Evolutionary conservation across 2,329 filamentous ascomycete genomes (phyloP).

Genomic region (Colletotrichum liriopes): DNA sequence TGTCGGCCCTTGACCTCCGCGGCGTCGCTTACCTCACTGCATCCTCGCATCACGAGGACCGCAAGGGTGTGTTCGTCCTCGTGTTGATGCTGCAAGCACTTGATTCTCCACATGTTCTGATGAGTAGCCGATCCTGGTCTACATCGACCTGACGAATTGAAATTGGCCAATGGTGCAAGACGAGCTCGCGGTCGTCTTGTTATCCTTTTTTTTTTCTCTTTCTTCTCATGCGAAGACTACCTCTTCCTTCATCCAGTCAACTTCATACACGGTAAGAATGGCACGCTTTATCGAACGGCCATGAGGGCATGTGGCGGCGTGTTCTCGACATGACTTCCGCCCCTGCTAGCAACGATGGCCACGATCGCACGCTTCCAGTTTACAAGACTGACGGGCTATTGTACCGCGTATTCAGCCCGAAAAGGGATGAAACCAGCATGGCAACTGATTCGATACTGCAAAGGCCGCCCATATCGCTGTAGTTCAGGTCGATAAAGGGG

Average conservation of each 20-base stretch:
- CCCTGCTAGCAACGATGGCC: not conserved
- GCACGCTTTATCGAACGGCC: not conserved
- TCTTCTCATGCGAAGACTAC: not conserved
- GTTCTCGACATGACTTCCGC: not conserved
- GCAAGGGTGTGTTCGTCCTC: constrained; percentile 8
- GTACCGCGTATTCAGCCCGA: not conserved
- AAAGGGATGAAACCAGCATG: not conserved
- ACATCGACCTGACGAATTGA: not conserved
- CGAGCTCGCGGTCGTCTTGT: not conserved
- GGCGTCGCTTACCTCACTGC: constrained; percentile 13
- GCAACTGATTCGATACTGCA: not conserved
- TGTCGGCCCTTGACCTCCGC: constrained; percentile 10
- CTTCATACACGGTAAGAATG: not conserved
- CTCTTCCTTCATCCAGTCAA: not conserved
- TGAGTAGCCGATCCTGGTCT: not conserved
- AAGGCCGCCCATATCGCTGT: not conserved
- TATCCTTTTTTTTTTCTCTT: not conserved
- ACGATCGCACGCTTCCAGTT: not conserved
- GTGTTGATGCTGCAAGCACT: constrained; percentile 24
- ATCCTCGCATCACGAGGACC: constrained; percentile 21
- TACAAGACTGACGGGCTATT: no score
- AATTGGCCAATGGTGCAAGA: not conserved
- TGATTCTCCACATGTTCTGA: not conserved
- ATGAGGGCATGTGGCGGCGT: not conserved
- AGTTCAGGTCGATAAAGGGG: not conserved